Evolutionary conservation across 441 rosid species (phyloP).

Genomic region (Erysimum pusillum): DNA sequence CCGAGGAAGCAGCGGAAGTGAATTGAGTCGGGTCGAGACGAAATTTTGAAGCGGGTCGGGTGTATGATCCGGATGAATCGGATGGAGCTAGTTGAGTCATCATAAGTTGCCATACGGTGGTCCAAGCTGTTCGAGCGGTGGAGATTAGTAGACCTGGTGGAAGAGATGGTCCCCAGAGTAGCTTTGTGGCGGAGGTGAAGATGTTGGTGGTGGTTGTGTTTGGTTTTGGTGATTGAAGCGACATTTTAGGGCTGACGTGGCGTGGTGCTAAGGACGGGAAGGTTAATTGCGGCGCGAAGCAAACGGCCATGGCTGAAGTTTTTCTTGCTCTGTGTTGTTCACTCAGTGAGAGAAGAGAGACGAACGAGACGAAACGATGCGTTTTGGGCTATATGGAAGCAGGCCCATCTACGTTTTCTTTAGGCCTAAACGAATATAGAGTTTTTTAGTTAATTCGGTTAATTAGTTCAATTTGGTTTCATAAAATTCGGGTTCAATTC

Average conservation of each 20-base stretch:
- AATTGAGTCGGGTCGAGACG: constrained; percentile 53
- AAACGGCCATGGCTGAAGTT: constrained; percentile 45
- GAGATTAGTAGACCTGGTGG: constrained; percentile 90
- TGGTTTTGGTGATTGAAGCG: constrained; percentile 43
- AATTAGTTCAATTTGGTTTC: too few species aligned
- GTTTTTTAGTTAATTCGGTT: too few species aligned
- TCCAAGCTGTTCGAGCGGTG: constrained; percentile 80
- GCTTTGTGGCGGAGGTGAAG: constrained; percentile 60
- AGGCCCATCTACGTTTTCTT: too few species aligned
- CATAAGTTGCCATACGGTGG: constrained; percentile 84
- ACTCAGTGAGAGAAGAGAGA: constrained; percentile 12
- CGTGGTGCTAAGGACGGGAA: constrained; percentile 37
- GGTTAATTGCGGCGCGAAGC: constrained; percentile 31
- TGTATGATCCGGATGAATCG: constrained; percentile 78
- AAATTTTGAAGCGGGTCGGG: constrained; percentile 79
- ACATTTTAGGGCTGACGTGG: constrained; percentile 55
- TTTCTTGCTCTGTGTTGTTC: not conserved
- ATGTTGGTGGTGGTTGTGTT: constrained; percentile 26
- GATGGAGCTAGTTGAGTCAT: constrained; percentile 96
- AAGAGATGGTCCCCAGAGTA: constrained; percentile 89
- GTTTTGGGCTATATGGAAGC: too few species aligned
- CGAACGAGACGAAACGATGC: not conserved
- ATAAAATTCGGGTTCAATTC: too few species aligned
- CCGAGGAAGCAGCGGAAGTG: constrained; percentile 44
- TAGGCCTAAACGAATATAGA: too few species aligned